phyloP scores from a whole-genome alignment of 345 rosid species.

The Triadica sebifera region DNA sequence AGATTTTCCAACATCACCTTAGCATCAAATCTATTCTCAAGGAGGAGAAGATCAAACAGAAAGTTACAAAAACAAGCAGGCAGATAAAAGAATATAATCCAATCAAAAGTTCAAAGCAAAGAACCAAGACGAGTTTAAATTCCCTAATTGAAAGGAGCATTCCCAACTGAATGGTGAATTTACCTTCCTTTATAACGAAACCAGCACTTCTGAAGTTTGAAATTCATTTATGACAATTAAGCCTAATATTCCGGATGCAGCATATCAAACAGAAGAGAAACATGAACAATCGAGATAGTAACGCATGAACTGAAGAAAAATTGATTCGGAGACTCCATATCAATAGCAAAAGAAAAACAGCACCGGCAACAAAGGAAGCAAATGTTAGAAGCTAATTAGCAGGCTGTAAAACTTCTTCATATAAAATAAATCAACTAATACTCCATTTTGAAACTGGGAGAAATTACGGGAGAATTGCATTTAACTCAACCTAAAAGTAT shows the following conservation, averaged over 20 bases:
- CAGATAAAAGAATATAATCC: background rate
- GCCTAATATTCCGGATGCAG: background rate
- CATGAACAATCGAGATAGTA: background rate
- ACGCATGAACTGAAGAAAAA: background rate
- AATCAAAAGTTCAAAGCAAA: background rate
- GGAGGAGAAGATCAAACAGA: slow-evolving; percentile 17
- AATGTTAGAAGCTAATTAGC: background rate
- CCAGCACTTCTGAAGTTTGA: background rate
- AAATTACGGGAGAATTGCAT: background rate
- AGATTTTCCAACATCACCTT: slow-evolving; percentile 61
- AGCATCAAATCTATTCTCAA: slow-evolving; percentile 64
- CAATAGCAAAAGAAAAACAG: background rate
- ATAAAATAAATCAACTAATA: background rate
- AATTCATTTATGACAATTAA: background rate
- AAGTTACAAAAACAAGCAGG: background rate
- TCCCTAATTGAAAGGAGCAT: background rate
- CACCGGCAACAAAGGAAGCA: background rate
- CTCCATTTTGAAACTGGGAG: background rate
- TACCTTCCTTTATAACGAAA: background rate
- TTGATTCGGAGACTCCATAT: background rate
- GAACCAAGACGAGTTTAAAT: background rate
- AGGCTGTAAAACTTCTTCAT: background rate
- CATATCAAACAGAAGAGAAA: background rate
- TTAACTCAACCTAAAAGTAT: slow-evolving; percentile 1
- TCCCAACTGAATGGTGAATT: background rate